These are phyloP conservation scores for Strobilomyces confusus DNA, from an alignment of 768 basidiomycete genomes.

Conservation along the genomic window DNA sequence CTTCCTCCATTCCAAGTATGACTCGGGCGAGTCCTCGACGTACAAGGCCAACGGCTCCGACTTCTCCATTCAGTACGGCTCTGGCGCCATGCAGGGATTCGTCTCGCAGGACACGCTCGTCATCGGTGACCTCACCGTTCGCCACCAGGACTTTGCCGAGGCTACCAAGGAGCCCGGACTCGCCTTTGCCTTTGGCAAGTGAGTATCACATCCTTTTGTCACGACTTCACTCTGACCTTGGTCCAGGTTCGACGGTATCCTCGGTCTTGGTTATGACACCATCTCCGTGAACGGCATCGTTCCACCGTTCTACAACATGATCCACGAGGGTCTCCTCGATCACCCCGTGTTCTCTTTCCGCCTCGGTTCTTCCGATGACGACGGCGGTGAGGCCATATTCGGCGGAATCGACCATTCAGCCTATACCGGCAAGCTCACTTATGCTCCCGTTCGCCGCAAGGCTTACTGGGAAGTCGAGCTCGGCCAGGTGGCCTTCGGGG, in stretches of 20 bases:
- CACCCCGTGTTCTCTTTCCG: conserved; percentile 93
- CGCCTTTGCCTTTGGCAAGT: conserved; percentile 96
- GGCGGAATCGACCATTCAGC: conserved; percentile 80
- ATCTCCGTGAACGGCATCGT: conserved; percentile 91
- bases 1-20: conserved; percentile 93
- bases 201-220: conserved; percentile 37
- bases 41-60: conserved; percentile 87
- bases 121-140: conserved; percentile 81
- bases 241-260: conserved; percentile 86
- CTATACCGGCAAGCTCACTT: conserved; percentile 76
- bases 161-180: conserved; percentile 95
- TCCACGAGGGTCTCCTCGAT: conserved; percentile 77
- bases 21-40: conserved; percentile 70
- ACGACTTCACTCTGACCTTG: background rate
- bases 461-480: conserved; percentile 99
- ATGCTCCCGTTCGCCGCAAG: conserved; percentile 90
- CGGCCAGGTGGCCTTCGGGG: conserved; percentile 78
- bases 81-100: conserved; percentile 95
- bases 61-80: conserved; percentile 92
- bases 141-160: conserved; percentile 86
- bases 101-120: conserved; percentile 77
- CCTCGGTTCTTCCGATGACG: conserved; percentile 77
- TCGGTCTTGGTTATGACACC: conserved; percentile 92
- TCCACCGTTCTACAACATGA: conserved; percentile 94
- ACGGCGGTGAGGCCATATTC: conserved; percentile 88